These are phyloP conservation scores for Malus hybrid DNA, from an alignment of 331 rosid species.

Conservation along the genomic window DNA sequence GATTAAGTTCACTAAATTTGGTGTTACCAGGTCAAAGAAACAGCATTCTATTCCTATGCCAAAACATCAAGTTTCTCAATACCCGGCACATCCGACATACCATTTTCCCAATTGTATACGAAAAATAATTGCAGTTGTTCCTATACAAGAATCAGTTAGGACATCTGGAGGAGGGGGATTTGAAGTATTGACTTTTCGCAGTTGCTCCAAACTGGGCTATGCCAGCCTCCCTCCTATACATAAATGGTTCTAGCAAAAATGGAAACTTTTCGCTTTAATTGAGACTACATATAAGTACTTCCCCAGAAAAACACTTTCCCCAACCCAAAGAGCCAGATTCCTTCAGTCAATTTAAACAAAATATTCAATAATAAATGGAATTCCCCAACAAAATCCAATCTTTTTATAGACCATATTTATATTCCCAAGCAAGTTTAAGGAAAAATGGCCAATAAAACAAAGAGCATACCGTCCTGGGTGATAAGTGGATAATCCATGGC, in stretches of 20 bases:
- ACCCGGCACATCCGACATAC: no score
- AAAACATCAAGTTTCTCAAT: neutral
- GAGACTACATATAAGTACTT: no score
- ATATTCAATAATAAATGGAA: neutral
- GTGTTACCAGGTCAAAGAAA: neutral
- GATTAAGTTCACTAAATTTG: neutral
- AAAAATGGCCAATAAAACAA: neutral
- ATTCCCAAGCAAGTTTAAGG: neutral
- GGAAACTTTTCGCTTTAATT: neutral
- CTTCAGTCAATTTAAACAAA: neutral
- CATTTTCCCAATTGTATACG: no score
- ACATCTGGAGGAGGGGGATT: no score
- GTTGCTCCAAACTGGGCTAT: neutral
- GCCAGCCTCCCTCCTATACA: neutral
- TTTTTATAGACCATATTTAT: neutral
- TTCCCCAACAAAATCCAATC: neutral
- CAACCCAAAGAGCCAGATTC: neutral
- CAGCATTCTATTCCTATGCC: neutral
- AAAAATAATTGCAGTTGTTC: neutral
- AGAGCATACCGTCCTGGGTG: slow-evolving; percentile 86
- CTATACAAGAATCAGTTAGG: neutral
- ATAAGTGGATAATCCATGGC: slow-evolving; percentile 85
- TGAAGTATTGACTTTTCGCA: neutral
- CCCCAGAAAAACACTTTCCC: neutral
- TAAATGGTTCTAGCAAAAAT: neutral